Evolutionary conservation across 768 basidiomycete genomes (phyloP).

Genomic region (Lactifluus rugatus): DNA sequence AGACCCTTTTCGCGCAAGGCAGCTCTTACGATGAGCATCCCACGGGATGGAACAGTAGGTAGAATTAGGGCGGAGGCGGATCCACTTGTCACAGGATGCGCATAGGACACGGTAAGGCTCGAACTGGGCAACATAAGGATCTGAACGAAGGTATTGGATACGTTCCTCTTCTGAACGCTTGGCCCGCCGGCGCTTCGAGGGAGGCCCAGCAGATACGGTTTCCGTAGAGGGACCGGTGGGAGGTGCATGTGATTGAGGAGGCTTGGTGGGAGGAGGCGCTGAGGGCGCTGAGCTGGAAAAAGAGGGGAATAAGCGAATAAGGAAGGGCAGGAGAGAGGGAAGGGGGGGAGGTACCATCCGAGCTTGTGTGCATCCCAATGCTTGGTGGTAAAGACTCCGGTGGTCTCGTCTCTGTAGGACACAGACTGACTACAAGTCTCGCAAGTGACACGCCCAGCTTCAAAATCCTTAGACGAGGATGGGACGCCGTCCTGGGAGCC

Average conservation of each 20-base stretch:
- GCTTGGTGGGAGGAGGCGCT: background rate
- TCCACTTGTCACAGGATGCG: conserved; percentile 78
- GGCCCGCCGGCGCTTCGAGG: conserved; percentile 52
- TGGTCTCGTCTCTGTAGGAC: conserved; percentile 55
- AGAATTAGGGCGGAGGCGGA: conserved; percentile 74
- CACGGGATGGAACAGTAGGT: conserved; percentile 84
- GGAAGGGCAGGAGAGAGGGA: background rate
- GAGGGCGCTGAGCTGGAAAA: background rate
- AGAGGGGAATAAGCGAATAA: background rate
- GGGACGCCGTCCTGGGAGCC: background rate
- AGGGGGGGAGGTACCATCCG: conserved; percentile 35
- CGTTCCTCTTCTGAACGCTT: conserved; percentile 73
- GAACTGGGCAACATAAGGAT: conserved; percentile 72
- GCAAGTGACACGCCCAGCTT: conserved; percentile 55
- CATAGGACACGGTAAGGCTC: conserved; percentile 75
- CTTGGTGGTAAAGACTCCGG: conserved; percentile 54
- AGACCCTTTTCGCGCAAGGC: conserved; percentile 68
- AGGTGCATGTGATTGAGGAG: background rate
- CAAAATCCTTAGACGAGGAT: conserved; percentile 39
- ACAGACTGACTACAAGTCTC: conserved; percentile 52
- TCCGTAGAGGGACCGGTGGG: background rate
- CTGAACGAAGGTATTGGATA: conserved; percentile 55
- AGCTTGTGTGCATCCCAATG: conserved; percentile 60
- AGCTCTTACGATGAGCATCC: conserved; percentile 80
- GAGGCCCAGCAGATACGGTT: conserved; percentile 10